Percentiles rank a stretch among this genome's conserved stretches.
Conservation (phyloP, 768 basidiomycete genomes). For the Pholiota microspora region DNA sequence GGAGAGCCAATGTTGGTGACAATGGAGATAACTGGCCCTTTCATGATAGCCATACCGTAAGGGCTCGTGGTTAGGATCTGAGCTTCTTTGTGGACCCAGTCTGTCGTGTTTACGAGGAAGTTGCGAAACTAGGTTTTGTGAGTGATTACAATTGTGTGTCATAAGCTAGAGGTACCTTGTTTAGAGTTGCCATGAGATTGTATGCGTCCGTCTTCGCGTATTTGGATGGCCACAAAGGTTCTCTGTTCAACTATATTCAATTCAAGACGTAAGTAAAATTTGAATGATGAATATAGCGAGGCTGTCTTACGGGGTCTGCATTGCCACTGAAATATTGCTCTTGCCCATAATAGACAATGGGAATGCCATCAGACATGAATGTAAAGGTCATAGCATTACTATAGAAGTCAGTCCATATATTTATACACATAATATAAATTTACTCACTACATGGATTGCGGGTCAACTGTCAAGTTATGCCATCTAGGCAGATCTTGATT, state of each 20-base stretch:
- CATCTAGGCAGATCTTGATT: conserved; percentile 79
- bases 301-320: conserved; percentile 56
- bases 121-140: conserved; percentile 53
- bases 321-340: conserved; percentile 69
- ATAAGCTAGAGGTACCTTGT: conserved; percentile 37
- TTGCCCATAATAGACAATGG: conserved; percentile 80
- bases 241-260: conserved; percentile 59
- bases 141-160: not conserved
- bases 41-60: conserved; percentile 61
- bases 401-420: not conserved
- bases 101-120: conserved; percentile 52
- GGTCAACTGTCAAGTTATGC: conserved; percentile 69
- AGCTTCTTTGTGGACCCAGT: conserved; percentile 53
- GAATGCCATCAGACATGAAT: conserved; percentile 83
- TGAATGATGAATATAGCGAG: not conserved
- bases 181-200: conserved; percentile 57
- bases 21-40: conserved; percentile 59
- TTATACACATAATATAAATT: not conserved
- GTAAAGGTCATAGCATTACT: conserved; percentile 75
- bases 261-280: not conserved
- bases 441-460: conserved; percentile 64
- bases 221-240: conserved; percentile 69
- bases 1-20: conserved; percentile 76
- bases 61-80: conserved; percentile 49
- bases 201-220: conserved; percentile 61